Evolutionary conservation across 108 stramenopile genomes (phyloP).

Genomic region (Pseudonitzschia multiseries): DNA sequence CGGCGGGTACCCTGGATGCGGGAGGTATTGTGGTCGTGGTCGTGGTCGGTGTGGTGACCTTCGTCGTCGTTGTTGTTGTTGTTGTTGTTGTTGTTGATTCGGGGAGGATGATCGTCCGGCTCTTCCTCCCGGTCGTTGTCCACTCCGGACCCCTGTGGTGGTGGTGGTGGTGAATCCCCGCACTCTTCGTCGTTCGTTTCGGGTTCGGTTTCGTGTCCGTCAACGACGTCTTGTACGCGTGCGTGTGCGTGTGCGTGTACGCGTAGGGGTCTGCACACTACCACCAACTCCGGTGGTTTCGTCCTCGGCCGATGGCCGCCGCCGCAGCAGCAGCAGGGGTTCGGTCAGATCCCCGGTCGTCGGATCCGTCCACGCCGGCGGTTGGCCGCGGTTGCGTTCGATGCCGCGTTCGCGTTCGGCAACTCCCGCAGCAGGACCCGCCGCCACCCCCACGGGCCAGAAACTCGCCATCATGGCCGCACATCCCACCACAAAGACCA

Average conservation of each 20-base stretch:
- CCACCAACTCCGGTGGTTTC: too few species aligned
- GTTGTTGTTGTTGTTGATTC: not conserved
- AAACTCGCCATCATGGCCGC: constrained; percentile 64
- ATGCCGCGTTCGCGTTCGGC: not conserved
- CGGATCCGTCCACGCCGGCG: too few species aligned
- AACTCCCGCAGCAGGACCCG: too few species aligned
- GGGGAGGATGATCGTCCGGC: not conserved
- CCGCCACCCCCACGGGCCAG: constrained; percentile 48
- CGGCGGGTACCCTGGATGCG: constrained; percentile 74
- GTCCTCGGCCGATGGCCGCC: not conserved
- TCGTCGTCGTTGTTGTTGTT: not conserved
- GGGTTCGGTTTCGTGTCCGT: not conserved
- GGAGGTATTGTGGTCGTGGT: constrained; percentile 31
- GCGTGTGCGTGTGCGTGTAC: too few species aligned
- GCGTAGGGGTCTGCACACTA: too few species aligned
- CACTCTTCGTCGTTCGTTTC: not conserved
- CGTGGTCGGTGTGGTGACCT: not conserved
- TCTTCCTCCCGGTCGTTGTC: not conserved
- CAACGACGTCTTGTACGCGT: too few species aligned
- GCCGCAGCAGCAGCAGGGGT: not conserved
- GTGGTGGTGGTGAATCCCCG: not conserved
- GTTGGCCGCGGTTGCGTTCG: too few species aligned
- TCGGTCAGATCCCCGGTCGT: not conserved
- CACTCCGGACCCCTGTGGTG: too few species aligned
- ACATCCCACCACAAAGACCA: constrained; percentile 43